These are phyloP conservation scores for Carex cristatella DNA, from an alignment of 176 grass and related monocot species.

Conservation along the genomic window DNA sequence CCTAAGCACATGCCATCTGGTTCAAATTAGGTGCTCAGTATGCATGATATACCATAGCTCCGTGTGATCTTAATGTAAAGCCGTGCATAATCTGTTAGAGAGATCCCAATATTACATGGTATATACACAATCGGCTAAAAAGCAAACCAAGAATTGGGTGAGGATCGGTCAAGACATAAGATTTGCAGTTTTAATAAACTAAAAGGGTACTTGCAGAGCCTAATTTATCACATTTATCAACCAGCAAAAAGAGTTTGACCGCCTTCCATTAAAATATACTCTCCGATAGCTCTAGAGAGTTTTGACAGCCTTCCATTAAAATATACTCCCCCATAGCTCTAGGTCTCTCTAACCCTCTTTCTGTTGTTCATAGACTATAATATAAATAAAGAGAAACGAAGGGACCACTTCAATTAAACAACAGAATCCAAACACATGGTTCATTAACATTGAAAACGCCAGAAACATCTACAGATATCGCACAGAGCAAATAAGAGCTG, in stretches of 20 bases:
- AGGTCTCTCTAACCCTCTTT: not conserved
- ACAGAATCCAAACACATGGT: not conserved
- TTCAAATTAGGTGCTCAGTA: too few relatives aligned
- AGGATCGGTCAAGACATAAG: too few relatives aligned
- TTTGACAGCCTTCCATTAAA: not conserved
- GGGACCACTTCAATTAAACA: not conserved
- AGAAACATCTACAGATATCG: not conserved
- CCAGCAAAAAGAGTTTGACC: not conserved
- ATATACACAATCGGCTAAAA: not conserved
- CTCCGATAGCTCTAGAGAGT: not conserved
- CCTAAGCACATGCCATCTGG: too few relatives aligned
- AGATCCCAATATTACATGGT: too few relatives aligned
- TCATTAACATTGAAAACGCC: not conserved
- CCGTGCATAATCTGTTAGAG: not conserved
- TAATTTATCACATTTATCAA: not conserved
- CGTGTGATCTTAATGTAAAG: not conserved
- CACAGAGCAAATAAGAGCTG: not conserved
- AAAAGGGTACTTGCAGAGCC: not conserved
- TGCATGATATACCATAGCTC: too few relatives aligned
- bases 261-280: not conserved
- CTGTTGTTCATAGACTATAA: not conserved
- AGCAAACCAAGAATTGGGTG: not conserved
- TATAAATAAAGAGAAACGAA: not conserved
- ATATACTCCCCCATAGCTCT: not conserved
- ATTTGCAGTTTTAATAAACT: too few relatives aligned